Evolutionary conservation across 805 yeast species (phyloP), one percentile per base, ranked within the genome.

Genomic region (Lachancea kluyveri): DNA sequence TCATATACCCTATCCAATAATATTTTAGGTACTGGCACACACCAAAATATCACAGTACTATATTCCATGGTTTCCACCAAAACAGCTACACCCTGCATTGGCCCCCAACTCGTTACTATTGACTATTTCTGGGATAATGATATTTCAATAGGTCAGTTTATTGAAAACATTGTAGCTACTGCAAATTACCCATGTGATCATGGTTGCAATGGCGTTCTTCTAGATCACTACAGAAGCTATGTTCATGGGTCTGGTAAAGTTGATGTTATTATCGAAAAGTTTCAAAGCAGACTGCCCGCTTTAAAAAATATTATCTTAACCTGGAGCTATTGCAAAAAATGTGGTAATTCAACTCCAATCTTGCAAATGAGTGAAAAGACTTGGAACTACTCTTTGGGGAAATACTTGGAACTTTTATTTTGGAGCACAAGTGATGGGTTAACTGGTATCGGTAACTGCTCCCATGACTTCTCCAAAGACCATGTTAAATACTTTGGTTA

Each of bases 121-220:
- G 96, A 88, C 40, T 94, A 70, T 50, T 92, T 90, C 52, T 77
- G 95, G 64, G 95, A 86, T 29, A 83, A 79, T 36, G 98, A 94
- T 54, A 79, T 82, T 50, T 79, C 95, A 7, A 59, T 94, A 25
- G 98, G 98, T 1, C 84, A 83, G 46, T 86, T 79, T 44, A 74
- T 92, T 25, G 96, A 94, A 48, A 82, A 79, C 33, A 66, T 78
- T 22, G 79, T 86, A 36, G 62, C 71, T 5, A 79, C 83, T n/a
- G 77, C 85, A 1, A 60, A 67, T 15, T 73, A 68, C 31, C 59
- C 64, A 0, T 92, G 99, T 52, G 68, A 77, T 0, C 95, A 86
- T 39, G 86, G 81, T 1, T 92, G 97, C 60, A 86, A 83, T 0
- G 75, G 79, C 12, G 49, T 69, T 1, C 54, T 81, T 40, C 57